Conservation (phyloP, 2,329 filamentous ascomycete species). For the Ceratocystis alfenasii region DNA sequence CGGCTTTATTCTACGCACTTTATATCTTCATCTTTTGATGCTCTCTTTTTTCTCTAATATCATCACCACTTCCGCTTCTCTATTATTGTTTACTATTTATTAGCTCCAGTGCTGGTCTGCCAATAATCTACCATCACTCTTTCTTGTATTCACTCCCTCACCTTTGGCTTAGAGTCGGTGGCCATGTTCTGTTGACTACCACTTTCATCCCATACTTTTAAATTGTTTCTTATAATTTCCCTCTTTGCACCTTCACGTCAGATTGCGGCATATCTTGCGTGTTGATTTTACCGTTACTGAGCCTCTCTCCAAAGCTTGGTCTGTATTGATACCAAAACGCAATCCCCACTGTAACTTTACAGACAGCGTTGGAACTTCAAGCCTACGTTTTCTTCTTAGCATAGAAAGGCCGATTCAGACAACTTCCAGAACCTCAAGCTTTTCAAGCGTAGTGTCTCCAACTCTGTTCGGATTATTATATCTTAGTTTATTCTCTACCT, state of each 20-base stretch:
- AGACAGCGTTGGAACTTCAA: neutral
- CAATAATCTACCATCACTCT: neutral
- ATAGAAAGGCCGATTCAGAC: too few relatives aligned
- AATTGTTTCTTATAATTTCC: neutral
- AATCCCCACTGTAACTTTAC: neutral
- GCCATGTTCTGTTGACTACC: neutral
- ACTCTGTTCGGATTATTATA: conserved; percentile 1
- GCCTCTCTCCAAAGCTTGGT: neutral
- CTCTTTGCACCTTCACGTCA: neutral
- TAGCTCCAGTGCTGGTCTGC: neutral
- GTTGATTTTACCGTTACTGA: neutral
- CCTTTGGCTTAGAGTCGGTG: neutral
- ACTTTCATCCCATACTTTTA: neutral
- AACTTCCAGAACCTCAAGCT: neutral
- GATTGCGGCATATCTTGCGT: neutral
- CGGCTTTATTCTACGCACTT: neutral
- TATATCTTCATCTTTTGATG: conserved; percentile 9
- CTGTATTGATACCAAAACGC: neutral
- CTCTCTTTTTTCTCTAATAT: conserved; percentile 9
- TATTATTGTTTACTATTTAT: conserved; percentile 13
- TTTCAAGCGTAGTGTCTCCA: neutral
- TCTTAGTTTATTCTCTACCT: neutral
- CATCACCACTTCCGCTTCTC: conserved; percentile 7
- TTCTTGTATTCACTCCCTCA: neutral
- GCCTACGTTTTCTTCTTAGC: neutral